Evolutionary conservation across 129 eudicot genomes (phyloP), one percentile per base, ranked within the genome.

Genomic region (Artemisia tridentata): DNA sequence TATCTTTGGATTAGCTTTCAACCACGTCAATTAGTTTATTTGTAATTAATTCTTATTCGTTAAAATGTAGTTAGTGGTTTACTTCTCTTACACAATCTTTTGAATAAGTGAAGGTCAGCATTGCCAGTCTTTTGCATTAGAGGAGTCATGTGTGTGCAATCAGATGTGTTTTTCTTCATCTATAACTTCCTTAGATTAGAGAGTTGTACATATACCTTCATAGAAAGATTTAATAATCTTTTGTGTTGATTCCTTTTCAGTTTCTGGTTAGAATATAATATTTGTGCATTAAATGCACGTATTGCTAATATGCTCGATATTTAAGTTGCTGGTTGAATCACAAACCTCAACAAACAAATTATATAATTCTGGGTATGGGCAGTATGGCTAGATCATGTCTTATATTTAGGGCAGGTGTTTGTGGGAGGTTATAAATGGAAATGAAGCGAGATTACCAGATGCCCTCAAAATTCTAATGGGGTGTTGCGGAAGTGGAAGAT

Each of bases 51-150:
- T 27, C 45, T 21, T 3, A 13, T 3, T 3, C 48, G 13, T 16
- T 57, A n/a, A 46, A 66, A n/a, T 60, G 41, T 29, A 61, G 66
- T 29, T 31, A 15, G 45, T 58, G 12, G 63, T 58, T 21, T 58
- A 58, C 9, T 25, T 45, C 14, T 25, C 2, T 61, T 12, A 29
- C 14, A 7, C 15, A 5, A 10, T 29, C 47, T 11, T 31, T 29
- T 29, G 1, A 2, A 61, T 29, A 6, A 13, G 11, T 61, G 16
- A 60, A 13, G 65, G 19, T 60, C 65, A 23, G 43, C 12, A 3
- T 14, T 60, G 65, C 18, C 16, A 27, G 13, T 12, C 38, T 27
- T 60, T 10, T 60, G 18, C 65, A 60, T 59, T 27, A 60, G 65
- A 11, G 65, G 16, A 27, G 43, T 15, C 11, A 61, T 61, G 47